Evolutionary conservation across 2,329 filamentous ascomycete species (phyloP).

Genomic region (Penicillium frequentans): DNA sequence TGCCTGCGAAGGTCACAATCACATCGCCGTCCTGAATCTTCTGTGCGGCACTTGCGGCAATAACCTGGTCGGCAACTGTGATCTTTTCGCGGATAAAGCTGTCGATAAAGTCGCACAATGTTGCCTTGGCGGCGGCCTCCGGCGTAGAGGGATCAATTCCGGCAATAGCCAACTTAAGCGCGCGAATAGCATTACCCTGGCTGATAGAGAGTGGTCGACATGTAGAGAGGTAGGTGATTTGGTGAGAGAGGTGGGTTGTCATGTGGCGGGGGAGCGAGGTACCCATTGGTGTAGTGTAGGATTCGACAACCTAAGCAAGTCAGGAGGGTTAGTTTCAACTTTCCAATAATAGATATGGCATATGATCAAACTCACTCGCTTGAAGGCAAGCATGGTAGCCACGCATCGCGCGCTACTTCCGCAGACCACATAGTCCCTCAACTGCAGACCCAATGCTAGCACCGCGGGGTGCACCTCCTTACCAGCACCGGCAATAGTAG

Average conservation of each 20-base stretch:
- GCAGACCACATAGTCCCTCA: constrained; percentile 82
- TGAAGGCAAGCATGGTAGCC: constrained; percentile 84
- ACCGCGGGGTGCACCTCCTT: constrained; percentile 84
- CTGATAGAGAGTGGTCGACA: constrained; percentile 95
- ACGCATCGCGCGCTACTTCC: constrained; percentile 88
- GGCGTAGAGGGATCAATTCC: constrained; percentile 83
- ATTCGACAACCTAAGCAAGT: constrained; percentile 67
- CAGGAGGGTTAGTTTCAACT: constrained; percentile 4
- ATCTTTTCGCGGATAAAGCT: constrained; percentile 88
- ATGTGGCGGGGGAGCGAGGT: constrained; percentile 88
- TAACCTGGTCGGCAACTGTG: constrained; percentile 80
- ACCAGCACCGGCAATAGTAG: constrained; percentile 59
- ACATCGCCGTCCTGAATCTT: constrained; percentile 79
- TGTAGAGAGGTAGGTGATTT: constrained; percentile 91
- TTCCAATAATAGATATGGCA: background rate
- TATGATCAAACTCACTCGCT: constrained; percentile 61
- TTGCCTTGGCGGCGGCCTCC: constrained; percentile 77
- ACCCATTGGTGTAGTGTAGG: constrained; percentile 85
- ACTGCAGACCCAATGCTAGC: constrained; percentile 81
- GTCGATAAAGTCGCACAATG: constrained; percentile 79
- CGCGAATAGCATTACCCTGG: constrained; percentile 95
- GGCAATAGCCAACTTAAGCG: constrained; percentile 88
- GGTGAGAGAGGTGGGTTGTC: constrained; percentile 86
- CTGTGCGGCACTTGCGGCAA: constrained; percentile 71
- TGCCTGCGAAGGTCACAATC: constrained; percentile 83